Evolutionary conservation across 441 rosid genomes (phyloP).

Genomic region (Bruguiera hainesii): DNA sequence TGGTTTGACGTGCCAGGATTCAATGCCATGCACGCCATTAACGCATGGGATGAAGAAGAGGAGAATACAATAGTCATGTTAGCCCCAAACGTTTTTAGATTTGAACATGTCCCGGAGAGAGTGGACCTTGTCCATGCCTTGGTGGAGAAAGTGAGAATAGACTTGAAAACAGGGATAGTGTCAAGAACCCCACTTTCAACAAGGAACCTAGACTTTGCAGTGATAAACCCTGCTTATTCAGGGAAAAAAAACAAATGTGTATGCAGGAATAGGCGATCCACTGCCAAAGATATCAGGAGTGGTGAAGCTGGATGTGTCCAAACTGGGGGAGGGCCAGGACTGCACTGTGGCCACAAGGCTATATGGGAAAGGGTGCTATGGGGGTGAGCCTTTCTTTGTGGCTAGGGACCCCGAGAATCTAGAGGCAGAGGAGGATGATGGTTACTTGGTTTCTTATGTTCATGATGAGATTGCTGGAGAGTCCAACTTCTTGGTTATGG

Average conservation of each 20-base stretch:
- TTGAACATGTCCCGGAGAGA: slow-evolving; percentile 61
- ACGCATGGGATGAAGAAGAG: slow-evolving; percentile 75
- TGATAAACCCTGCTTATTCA: slow-evolving; percentile 48
- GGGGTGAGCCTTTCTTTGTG: slow-evolving; percentile 78
- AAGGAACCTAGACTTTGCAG: slow-evolving; percentile 68
- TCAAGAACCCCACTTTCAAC: slow-evolving; percentile 56
- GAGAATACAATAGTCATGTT: slow-evolving; percentile 45
- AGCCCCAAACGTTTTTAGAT: slow-evolving; percentile 68
- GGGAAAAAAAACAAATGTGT: slow-evolving; percentile 50
- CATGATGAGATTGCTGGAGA: slow-evolving; percentile 64
- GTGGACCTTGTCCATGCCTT: slow-evolving; percentile 59
- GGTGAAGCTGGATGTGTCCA: slow-evolving; percentile 57
- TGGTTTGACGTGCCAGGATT: slow-evolving; percentile 87
- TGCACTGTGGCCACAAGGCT: slow-evolving; percentile 59
- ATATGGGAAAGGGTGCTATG: slow-evolving; percentile 58
- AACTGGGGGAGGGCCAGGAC: slow-evolving; percentile 33
- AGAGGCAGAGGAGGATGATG: slow-evolving; percentile 70
- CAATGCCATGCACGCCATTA: slow-evolving; percentile 61
- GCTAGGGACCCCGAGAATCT: slow-evolving; percentile 47
- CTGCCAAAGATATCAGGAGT: slow-evolving; percentile 71
- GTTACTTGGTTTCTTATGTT: slow-evolving; percentile 61
- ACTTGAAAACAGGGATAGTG: slow-evolving; percentile 51
- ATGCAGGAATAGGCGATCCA: slow-evolving; percentile 81
- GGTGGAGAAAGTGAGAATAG: slow-evolving; percentile 58
- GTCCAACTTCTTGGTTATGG: slow-evolving; percentile 78